Conservation (phyloP, 176 grass and related monocot genomes). For the Cymbopogon citratus region DNA sequence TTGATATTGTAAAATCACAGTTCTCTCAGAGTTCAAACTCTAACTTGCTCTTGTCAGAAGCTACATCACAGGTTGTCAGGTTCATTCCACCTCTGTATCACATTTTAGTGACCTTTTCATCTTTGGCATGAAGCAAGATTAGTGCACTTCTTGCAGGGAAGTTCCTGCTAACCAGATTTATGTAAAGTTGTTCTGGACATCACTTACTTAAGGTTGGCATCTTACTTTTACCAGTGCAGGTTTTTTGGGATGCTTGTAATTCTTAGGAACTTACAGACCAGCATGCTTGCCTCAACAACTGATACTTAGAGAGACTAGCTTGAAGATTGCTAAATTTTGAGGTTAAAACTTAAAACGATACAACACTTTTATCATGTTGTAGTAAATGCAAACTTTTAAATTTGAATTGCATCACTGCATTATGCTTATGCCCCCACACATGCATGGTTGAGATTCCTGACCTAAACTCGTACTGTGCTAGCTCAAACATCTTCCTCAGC, state of each 20-base stretch:
- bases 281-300: neutral
- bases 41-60: conserved; percentile 1
- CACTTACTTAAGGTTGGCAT: conserved; percentile 22
- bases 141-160: neutral
- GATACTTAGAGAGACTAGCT: neutral
- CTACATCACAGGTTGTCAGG: neutral
- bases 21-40: neutral
- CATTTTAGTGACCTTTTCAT: neutral
- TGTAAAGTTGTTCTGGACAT: conserved; percentile 19
- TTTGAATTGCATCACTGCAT: neutral
- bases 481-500: neutral
- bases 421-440: neutral
- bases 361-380: neutral
- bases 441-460: conserved; percentile 10
- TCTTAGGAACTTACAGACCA: neutral
- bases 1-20: neutral
- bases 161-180: conserved; percentile 2
- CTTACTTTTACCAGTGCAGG: conserved; percentile 25
- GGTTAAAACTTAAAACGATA: neutral
- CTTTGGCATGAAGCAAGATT: conserved; percentile 10
- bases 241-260: conserved; percentile 37
- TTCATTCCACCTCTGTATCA: conserved; percentile 15
- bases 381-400: neutral
- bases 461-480: neutral
- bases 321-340: neutral